A percentile compares a stretch with the other conserved stretches of the same genome.
phyloP scores from a whole-genome alignment of 2,329 filamentous ascomycete genomes.

The Xylariaceae sp. region DNA sequence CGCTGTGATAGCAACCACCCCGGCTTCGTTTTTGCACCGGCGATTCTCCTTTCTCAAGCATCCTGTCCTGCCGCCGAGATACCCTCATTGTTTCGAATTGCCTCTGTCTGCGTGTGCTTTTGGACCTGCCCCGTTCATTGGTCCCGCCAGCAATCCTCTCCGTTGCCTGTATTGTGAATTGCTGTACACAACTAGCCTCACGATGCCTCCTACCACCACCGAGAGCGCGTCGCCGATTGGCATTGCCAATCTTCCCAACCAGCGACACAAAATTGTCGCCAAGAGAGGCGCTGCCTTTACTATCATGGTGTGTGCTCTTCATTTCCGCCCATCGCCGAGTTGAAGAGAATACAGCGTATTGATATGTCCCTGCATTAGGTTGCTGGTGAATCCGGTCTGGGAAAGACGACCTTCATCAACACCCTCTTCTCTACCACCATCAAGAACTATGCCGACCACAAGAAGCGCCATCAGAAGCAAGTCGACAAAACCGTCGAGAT shows the following conservation, averaged over 20 bases:
- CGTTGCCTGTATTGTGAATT: constrained; percentile 11
- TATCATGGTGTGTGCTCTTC: constrained; percentile 75
- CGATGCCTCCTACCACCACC: constrained; percentile 47
- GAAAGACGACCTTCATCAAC: constrained; percentile 99
- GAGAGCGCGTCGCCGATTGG: constrained; percentile 47
- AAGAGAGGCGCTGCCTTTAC: constrained; percentile 96
- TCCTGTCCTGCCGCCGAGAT: constrained; percentile 2
- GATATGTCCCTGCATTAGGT: constrained; percentile 52
- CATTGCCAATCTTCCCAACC: constrained; percentile 71
- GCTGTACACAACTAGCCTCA: constrained; percentile 21
- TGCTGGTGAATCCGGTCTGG: constrained; percentile 94
- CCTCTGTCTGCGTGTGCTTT: constrained; percentile 12
- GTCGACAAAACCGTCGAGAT: constrained; percentile 99
- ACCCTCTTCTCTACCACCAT: constrained; percentile 99
- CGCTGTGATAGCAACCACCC: constrained; percentile 29
- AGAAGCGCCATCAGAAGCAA: constrained; percentile 98
- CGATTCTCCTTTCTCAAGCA: constrained; percentile 7
- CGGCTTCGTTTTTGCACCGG: constrained; percentile 14
- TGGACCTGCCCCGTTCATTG: constrained; percentile 9
- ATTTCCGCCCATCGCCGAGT: too few species aligned
- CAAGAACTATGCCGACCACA: constrained; percentile 99
- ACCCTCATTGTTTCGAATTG: not conserved
- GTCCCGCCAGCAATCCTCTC: constrained; percentile 5
- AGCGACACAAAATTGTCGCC: constrained; percentile 70
- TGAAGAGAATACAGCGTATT: too few species aligned